Evolutionary conservation across 148 eudicot species (phyloP).

Genomic region (Vaccinium vitisidaea): DNA sequence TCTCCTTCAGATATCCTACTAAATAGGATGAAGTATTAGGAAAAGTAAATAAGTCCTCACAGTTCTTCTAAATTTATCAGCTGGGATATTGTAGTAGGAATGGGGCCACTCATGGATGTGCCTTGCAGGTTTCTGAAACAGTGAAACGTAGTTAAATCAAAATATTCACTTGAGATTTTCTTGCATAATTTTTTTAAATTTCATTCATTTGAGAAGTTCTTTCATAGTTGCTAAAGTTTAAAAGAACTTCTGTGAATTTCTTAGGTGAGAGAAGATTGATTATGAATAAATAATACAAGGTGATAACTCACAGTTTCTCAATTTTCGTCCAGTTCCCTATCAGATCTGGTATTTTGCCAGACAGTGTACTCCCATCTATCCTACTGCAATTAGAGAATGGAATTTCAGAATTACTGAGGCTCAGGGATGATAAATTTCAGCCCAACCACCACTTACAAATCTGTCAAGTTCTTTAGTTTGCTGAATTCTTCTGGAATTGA

Average conservation of each 20-base stretch:
- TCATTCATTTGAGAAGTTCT: background rate
- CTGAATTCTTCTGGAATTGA: slow-evolving; percentile 57
- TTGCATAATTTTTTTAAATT: background rate
- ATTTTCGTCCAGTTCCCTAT: slow-evolving; percentile 71
- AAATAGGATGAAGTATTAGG: background rate
- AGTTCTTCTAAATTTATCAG: slow-evolving; percentile 46
- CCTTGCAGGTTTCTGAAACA: slow-evolving; percentile 73
- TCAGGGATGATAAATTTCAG: background rate
- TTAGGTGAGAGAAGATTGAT: background rate
- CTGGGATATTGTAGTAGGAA: slow-evolving; percentile 55
- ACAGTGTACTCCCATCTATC: slow-evolving; percentile 62
- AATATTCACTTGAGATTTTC: background rate
- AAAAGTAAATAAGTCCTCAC: slow-evolving; percentile 42
- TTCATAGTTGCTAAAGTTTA: background rate
- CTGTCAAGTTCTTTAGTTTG: slow-evolving; percentile 57
- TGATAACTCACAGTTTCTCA: slow-evolving; percentile 48
- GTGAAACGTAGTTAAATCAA: slow-evolving; percentile 31
- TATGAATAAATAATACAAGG: background rate
- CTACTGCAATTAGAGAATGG: slow-evolving; percentile 46
- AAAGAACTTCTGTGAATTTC: background rate
- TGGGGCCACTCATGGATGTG: slow-evolving; percentile 75
- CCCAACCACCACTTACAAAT: slow-evolving; percentile 49
- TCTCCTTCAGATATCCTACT: background rate
- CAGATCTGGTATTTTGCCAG: slow-evolving; percentile 77
- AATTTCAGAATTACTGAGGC: background rate